Evolutionary conservation across 768 basidiomycete genomes (phyloP), one percentile per base, ranked within the genome.

Genomic region (Lactarius hengduanensis): DNA sequence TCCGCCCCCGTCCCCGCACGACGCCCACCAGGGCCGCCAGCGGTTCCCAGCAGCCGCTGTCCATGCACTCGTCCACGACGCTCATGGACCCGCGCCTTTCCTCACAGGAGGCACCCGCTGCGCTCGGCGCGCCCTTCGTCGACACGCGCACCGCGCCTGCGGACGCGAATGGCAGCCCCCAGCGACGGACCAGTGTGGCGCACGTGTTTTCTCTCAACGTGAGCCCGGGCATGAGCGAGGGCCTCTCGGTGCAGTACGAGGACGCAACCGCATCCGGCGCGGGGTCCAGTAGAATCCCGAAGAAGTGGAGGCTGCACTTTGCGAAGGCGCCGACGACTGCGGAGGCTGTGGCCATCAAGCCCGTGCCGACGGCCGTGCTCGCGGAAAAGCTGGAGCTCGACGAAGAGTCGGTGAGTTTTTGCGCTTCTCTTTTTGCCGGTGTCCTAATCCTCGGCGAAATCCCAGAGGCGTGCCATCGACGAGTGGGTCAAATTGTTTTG

Each of bases 221-320:
- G 62, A 69, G 69, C 55, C 66, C 66, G 3, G 43, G 61, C 18
- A 57, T 61, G 47, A 69, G 66, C 26, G 69, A 69, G 43, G 70
- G 64, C 26, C 36, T 70, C 16, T 69, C 68, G 1, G 32, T 63
- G 61, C 68, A 63, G 41, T 65, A 70, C 18, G 64, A 69, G 5
- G 61, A 47, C 20, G 45, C 64, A 8, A 43, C 9, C 20, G n/a
- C 47, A 61, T 5, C 36, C 15, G 26, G 59, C 43, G 57, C 68
- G 60, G 47, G 56, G 65, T 4, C 57, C 1, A 53, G 50, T 6
- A 53, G 4, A 65, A n/a, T 62, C 61, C 71, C 30, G 8, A 70
- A 73, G 15, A 73, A 74, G 20, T 82, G 81, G 81, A 73, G 72
- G 9, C 75, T 86, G 57, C 78, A 84, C 58, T 82, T 74, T 54